phyloP scores from a whole-genome alignment of 176 grass and related monocot genomes.

The Bolboschoenus planiculmis region DNA sequence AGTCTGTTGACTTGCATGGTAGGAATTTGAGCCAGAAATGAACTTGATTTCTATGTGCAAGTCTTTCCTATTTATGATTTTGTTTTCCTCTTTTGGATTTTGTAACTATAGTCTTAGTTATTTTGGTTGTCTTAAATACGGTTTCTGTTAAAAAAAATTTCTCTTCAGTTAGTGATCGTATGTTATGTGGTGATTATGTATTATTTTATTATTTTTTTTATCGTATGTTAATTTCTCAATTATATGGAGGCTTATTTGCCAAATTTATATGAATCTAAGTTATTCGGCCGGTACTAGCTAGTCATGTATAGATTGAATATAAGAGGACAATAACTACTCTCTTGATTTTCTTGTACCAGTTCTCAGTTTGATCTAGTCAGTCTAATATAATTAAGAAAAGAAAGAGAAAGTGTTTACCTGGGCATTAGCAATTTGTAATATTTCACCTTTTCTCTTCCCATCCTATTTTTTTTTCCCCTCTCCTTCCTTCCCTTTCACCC shows the following conservation, averaged over 20 bases:
- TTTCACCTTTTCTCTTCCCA: too few relatives aligned
- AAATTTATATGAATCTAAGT: not conserved
- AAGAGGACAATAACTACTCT: not conserved
- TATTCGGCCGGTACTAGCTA: not conserved
- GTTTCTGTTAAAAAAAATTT: not conserved
- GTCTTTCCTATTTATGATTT: not conserved
- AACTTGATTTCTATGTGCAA: not conserved
- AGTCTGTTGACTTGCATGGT: constrained; percentile 4
- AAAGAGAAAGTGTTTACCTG: too few relatives aligned
- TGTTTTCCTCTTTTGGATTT: not conserved
- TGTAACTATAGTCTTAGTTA: constrained; percentile 20
- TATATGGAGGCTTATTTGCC: not conserved
- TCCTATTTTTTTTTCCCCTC: too few relatives aligned
- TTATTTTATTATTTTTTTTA: not conserved
- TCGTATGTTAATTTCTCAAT: not conserved
- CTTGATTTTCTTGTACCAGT: not conserved
- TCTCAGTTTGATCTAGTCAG: not conserved
- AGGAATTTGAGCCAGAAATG: not conserved
- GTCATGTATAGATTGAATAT: not conserved
- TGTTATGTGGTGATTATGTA: not conserved
- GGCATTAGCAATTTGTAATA: too few relatives aligned
- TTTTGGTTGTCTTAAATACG: not conserved
- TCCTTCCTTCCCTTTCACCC: too few relatives aligned
- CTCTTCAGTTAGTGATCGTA: not conserved
- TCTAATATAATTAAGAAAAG: not conserved